Base-by-base conservation (phyloP, 2,329 filamentous ascomycete genomes). In the Madurella mycetomatis region DNA sequence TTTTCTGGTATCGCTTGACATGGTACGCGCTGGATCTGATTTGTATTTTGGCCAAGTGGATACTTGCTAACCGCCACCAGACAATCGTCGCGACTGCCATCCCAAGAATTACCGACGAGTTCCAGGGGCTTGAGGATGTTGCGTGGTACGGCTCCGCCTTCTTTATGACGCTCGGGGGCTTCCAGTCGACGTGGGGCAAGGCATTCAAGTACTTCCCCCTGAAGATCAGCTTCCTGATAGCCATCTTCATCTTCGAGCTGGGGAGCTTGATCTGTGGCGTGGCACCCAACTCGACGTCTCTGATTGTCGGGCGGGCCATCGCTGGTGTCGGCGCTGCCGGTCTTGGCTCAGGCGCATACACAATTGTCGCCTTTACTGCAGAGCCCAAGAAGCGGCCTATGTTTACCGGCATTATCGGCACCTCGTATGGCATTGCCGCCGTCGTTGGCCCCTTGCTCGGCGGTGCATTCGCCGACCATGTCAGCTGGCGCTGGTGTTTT, bases 71-170 rank as follows among this genome's bases (percentile, higher is more conserved):
- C 15, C n/a, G 11, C 19, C 25, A 5, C 19, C 46, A 60, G 59
- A 62, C 59, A n/a, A 61, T 62, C 39, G 59, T 62, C 1, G 60
- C 60, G 2, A 62, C 60, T 5, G 60, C 60, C 12, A 62, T 62
- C 16, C 60, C 60, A 13, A 57, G 50, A 9, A 62, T 62, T 16
- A 61, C 60, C 5, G 60, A 61, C 43, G 59, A 62, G 40, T 62
- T 62, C 45, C 34, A 48, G 15, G 55, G 57, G 11, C 55, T 62
- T 5, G 53, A 49, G 2, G 57, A 62, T 7, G 59, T 62, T 9
- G 57, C 54, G 9, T 62, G 60, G 60, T 62, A 62, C 49, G 56
- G 60, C 15, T 60, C 60, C 1, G 60, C 60, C 13, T 62, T 62
- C 49, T 61, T 62, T 50, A 61, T 61, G 60, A 59, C 59, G 2